Percentiles rank a stretch among this genome's conserved stretches.
Conservation (phyloP, 768 basidiomycete genomes). For the Mycena rebaudengoi region DNA sequence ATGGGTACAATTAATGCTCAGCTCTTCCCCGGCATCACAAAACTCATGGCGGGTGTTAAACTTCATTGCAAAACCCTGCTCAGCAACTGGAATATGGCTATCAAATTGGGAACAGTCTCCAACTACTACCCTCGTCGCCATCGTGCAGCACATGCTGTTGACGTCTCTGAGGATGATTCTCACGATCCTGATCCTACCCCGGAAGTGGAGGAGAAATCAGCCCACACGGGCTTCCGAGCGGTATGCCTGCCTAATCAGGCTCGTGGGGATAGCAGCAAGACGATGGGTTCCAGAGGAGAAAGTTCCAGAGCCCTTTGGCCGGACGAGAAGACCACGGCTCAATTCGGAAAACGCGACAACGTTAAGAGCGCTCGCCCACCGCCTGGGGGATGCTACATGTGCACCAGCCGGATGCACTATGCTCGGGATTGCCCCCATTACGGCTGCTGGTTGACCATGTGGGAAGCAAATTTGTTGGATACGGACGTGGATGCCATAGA, state of each 20-base stretch:
- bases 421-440: constrained; percentile 31
- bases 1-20: not conserved
- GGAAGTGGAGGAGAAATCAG: too few species aligned
- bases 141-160: not conserved
- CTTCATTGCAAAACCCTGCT: not conserved
- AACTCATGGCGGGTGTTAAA: not conserved
- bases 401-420: constrained; percentile 31
- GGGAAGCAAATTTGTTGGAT: constrained; percentile 8
- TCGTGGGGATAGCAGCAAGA: too few species aligned
- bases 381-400: constrained; percentile 27
- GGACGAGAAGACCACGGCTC: constrained; percentile 3
- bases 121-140: constrained; percentile 1
- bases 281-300: too few species aligned
- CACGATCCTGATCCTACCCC: too few species aligned
- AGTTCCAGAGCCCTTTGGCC: constrained; percentile 2
- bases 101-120: not conserved
- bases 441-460: constrained; percentile 15
- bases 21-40: not conserved
- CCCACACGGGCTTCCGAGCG: not conserved
- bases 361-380: not conserved
- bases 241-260: too few species aligned
- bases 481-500: not conserved
- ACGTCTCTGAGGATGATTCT: too few species aligned
- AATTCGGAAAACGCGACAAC: not conserved
- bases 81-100: constrained; percentile 8